Evolutionary conservation across 495 filamentous ascomycete genomes (phyloP), one percentile per base, ranked within the genome.

Genomic region (Tricharina praecox): DNA sequence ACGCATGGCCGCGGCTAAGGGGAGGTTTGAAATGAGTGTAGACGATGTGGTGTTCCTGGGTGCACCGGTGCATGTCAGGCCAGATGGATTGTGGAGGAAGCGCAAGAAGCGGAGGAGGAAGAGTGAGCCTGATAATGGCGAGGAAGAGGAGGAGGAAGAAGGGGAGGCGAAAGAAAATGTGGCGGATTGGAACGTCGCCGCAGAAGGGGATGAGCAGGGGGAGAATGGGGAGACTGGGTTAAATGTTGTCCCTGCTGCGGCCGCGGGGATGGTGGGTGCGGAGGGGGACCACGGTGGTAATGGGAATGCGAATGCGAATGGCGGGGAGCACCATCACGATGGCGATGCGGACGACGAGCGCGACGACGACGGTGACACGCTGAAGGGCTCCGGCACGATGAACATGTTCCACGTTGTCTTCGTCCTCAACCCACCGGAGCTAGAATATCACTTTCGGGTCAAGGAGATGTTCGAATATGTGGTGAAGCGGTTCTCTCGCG

Each of bases 331-430:
- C n/a, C n/a, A n/a, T n/a, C n/a, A 15, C 1, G 45, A 44, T 5
- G 53, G 54, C 25, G 48, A 70, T 44, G 58, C 53, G 45, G 58
- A 62, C 4, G 68, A 68, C 26, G 69, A 70, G 47, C 56, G 43
- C 1, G 65, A 62, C 9, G 50, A 41, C 9, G 58, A 59, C 11
- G 51, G 50, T 19, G 58, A 56, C 19, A 47, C 51, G 40, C 40
- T 38, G 58, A 60, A 49, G 65, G 45, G 55, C 58, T 26, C 66
- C 68, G 53, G 54, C 44, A 57, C 19, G 35, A 87, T 97, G 82
- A 85, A 76, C 19, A 94, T 95, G 86, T 97, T 97, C 62, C 86
- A 96, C 65, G 75, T 95, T 26, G 84, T 94, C 11, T 96, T 95
- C 64, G 81, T 93, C 26, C 65, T 94, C 40, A 78, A 82, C 56